phyloP scores from a whole-genome alignment of 2,329 filamentous ascomycete species.

The Juglanconis juglandina region DNA sequence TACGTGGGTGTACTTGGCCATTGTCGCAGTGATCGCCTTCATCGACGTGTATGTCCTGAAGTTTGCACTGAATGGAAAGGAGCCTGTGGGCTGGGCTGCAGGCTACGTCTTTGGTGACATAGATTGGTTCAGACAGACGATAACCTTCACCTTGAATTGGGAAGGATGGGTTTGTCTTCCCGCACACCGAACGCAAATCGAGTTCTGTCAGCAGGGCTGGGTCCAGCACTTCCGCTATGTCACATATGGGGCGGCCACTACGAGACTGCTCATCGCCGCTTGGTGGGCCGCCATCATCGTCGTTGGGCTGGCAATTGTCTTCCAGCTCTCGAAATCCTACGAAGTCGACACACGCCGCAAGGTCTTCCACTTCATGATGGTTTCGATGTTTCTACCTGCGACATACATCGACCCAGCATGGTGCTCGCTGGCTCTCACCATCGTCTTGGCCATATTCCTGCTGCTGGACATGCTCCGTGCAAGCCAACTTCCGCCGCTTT shows the following conservation, averaged over 20 bases:
- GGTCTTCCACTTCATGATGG: slow-evolving; percentile 98
- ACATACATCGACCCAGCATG: slow-evolving; percentile 85
- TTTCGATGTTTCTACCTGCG: slow-evolving; percentile 86
- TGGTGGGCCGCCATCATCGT: slow-evolving; percentile 73
- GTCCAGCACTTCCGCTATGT: slow-evolving; percentile 62
- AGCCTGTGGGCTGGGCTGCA: slow-evolving; percentile 89
- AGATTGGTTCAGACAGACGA: slow-evolving; percentile 65
- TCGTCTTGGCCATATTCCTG: slow-evolving; percentile 81
- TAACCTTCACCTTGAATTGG: slow-evolving; percentile 56
- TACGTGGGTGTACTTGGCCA: slow-evolving; percentile 67
- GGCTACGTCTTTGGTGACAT: slow-evolving; percentile 85
- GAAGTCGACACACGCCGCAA: slow-evolving; percentile 96
- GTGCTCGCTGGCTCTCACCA: slow-evolving; percentile 70
- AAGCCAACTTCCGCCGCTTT: slow-evolving; percentile 85
- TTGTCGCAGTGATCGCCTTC: slow-evolving; percentile 60
- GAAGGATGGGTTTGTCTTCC: slow-evolving; percentile 76
- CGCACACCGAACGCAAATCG: slow-evolving; percentile 29
- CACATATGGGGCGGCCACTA: slow-evolving; percentile 72
- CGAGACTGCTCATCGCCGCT: slow-evolving; percentile 68
- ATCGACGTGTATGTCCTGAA: slow-evolving; percentile 67
- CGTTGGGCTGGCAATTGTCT: slow-evolving; percentile 69
- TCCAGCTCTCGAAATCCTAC: slow-evolving; percentile 69
- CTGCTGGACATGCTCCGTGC: slow-evolving; percentile 86
- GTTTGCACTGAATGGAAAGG: slow-evolving; percentile 65
- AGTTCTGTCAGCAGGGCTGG: slow-evolving; percentile 53